These are phyloP conservation scores for Trichoderma sp. DNA, from an alignment of 2,329 filamentous ascomycete species.

Conservation along the genomic window DNA sequence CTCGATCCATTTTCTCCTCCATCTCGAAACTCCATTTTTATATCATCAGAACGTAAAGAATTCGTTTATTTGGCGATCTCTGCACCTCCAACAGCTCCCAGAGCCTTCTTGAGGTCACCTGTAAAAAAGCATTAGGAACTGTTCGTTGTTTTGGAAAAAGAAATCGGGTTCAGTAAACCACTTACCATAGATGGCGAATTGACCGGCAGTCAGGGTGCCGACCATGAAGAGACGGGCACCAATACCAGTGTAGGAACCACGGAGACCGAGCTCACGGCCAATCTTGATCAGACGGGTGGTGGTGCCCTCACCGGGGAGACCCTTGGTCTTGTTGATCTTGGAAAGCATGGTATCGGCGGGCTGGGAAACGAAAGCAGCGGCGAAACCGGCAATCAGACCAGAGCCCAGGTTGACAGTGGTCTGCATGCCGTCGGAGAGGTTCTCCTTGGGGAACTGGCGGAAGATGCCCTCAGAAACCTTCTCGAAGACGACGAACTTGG, in stretches of 20 bases:
- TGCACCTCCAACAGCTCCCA: slow-evolving; percentile 69
- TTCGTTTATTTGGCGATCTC: slow-evolving; percentile 15
- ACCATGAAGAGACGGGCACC: slow-evolving; percentile 65
- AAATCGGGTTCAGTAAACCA: slow-evolving; percentile 14
- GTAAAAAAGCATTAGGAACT: no score
- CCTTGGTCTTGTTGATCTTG: slow-evolving; percentile 96
- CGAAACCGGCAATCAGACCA: slow-evolving; percentile 63
- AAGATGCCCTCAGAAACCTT: slow-evolving; percentile 78
- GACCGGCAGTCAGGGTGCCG: slow-evolving; percentile 71
- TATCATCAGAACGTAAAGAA: slow-evolving; percentile 3
- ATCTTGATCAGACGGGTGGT: slow-evolving; percentile 82
- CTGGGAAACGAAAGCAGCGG: slow-evolving; percentile 82
- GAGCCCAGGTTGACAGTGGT: slow-evolving; percentile 74
- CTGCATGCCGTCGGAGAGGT: slow-evolving; percentile 64
- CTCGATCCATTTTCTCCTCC: slow-evolving; percentile 12
- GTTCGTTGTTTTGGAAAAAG: no score
- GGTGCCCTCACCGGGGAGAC: slow-evolving; percentile 80
- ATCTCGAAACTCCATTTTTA: slow-evolving; percentile 1
- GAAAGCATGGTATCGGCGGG: slow-evolving; percentile 90
- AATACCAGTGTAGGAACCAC: slow-evolving; percentile 76
- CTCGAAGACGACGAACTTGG: slow-evolving; percentile 93
- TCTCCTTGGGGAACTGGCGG: slow-evolving; percentile 66
- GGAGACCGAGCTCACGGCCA: slow-evolving; percentile 76
- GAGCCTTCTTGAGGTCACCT: slow-evolving; percentile 59
- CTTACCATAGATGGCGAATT: slow-evolving; percentile 82